These are phyloP conservation scores for Crithidia sp. DNA, from an alignment of 208 protist species.

Conservation along the genomic window DNA sequence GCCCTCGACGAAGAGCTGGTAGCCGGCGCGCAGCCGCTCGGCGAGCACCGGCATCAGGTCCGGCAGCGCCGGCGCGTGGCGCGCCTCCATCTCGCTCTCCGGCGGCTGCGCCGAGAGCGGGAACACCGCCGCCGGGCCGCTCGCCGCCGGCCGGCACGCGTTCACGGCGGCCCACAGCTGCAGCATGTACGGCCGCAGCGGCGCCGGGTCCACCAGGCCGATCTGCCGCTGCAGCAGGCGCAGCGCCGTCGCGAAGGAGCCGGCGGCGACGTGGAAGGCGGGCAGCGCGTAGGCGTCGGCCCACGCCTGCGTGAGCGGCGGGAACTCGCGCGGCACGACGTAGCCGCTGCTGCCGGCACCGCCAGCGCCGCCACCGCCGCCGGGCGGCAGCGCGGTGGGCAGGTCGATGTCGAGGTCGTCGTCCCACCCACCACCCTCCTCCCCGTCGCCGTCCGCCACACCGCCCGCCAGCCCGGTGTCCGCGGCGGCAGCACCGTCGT, in stretches of 20 bases:
- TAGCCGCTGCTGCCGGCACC: constrained; percentile 5
- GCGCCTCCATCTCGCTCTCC: constrained; percentile 44
- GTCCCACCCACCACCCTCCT: constrained; percentile 65
- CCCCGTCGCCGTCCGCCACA: constrained; percentile 20
- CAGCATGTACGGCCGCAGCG: constrained; percentile 92
- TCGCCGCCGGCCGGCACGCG: constrained; percentile 44
- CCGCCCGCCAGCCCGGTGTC: neutral
- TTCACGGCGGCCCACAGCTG: constrained; percentile 80
- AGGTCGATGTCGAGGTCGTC: constrained; percentile 84
- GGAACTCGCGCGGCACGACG: constrained; percentile 65
- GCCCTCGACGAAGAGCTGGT: constrained; percentile 88
- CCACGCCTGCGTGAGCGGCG: constrained; percentile 80
- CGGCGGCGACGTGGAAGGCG: constrained; percentile 95
- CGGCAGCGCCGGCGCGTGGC: constrained; percentile 48
- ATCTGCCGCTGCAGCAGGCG: constrained; percentile 89
- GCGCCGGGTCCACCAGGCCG: constrained; percentile 90
- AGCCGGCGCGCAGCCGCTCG: constrained; percentile 71
- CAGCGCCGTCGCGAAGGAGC: constrained; percentile 94
- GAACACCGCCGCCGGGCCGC: constrained; percentile 48
- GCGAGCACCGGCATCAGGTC: constrained; percentile 78
- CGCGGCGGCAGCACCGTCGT: constrained; percentile 15
- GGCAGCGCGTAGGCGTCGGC: constrained; percentile 80
- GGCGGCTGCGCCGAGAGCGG: constrained; percentile 44
- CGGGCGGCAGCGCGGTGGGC: constrained; percentile 20
- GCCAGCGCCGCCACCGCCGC: neutral